Conservation (phyloP, 148 eudicot genomes). For the Nyssa sinensis region DNA sequence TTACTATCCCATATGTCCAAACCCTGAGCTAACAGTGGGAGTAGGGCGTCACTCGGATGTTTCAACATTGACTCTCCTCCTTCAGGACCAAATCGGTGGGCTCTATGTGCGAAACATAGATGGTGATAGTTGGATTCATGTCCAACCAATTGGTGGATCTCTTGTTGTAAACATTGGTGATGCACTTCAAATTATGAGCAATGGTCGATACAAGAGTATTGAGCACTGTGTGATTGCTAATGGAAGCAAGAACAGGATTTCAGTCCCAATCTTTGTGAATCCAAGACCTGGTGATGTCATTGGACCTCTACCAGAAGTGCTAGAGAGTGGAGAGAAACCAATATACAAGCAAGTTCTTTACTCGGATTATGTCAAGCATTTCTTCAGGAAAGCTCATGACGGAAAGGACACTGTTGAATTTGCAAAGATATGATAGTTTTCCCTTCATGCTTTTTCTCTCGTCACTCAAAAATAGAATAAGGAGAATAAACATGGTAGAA, state of each 20-base stretch:
- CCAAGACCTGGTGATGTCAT: constrained; percentile 47
- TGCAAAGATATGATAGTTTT: constrained; percentile 28
- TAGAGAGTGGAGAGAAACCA: constrained; percentile 41
- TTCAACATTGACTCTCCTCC: constrained; percentile 50
- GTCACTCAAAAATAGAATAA: background rate
- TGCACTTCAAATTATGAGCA: constrained; percentile 58
- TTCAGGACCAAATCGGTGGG: constrained; percentile 50
- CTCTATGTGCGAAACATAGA: constrained; percentile 40
- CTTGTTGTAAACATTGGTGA: constrained; percentile 62
- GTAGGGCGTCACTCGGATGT: constrained; percentile 61
- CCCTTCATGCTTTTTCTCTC: background rate
- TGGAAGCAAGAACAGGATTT: constrained; percentile 39
- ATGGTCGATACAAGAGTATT: constrained; percentile 54
- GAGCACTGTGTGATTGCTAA: constrained; percentile 57
- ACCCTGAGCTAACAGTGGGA: constrained; percentile 53
- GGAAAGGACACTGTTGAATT: constrained; percentile 47
- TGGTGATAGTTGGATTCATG: constrained; percentile 40
- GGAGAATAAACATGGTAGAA: background rate
- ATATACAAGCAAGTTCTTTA: constrained; percentile 42
- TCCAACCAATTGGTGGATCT: constrained; percentile 47
- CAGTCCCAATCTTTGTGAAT: constrained; percentile 47
- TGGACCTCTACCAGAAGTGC: constrained; percentile 37
- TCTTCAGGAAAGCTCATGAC: constrained; percentile 47
- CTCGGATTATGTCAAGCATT: constrained; percentile 48
- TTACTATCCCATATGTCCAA: constrained; percentile 53